A percentile compares a stretch with the other conserved stretches of the same genome.
Evolutionary conservation across 2,329 filamentous ascomycete species (phyloP).

Genomic region (Exophiala dermatitidis): DNA sequence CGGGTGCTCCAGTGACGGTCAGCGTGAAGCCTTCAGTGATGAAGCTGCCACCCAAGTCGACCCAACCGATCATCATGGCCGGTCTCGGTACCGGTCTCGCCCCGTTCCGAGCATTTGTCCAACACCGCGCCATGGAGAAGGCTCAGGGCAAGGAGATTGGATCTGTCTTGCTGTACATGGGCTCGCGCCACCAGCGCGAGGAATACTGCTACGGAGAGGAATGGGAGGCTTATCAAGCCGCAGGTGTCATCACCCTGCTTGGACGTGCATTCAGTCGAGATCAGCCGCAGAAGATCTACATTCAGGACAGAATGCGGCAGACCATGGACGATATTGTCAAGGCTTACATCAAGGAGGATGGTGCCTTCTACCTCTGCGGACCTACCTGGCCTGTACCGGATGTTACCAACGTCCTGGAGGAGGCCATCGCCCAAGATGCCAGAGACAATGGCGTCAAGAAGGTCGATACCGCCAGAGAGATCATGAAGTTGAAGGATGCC

Average conservation of each 20-base stretch:
- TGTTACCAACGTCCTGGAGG: conserved; percentile 86
- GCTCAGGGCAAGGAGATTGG: conserved; percentile 95
- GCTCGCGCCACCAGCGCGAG: conserved; percentile 91
- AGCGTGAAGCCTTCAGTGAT: conserved; percentile 98
- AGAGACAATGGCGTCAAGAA: conserved; percentile 62
- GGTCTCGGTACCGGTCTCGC: conserved; percentile 96
- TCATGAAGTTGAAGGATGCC: conserved; percentile 94
- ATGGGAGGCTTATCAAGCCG: conserved; percentile 96
- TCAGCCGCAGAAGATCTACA: conserved; percentile 98
- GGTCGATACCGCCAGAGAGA: conserved; percentile 79
- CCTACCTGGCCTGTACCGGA: conserved; percentile 98
- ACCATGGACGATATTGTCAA: conserved; percentile 72
- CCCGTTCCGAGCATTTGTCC: conserved; percentile 97
- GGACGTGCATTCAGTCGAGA: conserved; percentile 93
- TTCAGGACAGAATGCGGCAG: conserved; percentile 95
- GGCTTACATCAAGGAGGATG: conserved; percentile 80
- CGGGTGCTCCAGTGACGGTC: conserved; percentile 75
- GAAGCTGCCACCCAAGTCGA: conserved; percentile 86
- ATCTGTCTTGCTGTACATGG: conserved; percentile 89
- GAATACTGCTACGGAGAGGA: conserved; percentile 99
- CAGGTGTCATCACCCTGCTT: conserved; percentile 88
- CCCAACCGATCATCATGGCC: conserved; percentile 95
- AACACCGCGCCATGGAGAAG: conserved; percentile 97
- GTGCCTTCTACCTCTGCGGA: conserved; percentile 93
- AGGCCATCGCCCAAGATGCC: conserved; percentile 75